phyloP scores from a whole-genome alignment of 2,329 filamentous ascomycete species.

The Podosphaera fusca region DNA sequence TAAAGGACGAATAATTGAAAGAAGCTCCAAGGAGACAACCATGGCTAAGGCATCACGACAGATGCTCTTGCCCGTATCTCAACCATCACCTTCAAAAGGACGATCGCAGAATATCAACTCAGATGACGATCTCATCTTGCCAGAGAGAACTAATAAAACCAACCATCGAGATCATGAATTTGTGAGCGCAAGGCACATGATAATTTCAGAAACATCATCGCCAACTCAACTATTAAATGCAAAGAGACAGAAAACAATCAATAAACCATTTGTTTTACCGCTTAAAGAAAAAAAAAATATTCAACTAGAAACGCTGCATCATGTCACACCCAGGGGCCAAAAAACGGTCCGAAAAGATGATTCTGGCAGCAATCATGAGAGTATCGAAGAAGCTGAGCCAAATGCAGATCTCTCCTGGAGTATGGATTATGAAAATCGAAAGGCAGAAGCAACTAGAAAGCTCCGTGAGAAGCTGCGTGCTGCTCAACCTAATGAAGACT shows the following conservation, averaged over 20 bases:
- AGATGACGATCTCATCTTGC: slow-evolving; percentile 3
- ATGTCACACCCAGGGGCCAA: slow-evolving; percentile 5
- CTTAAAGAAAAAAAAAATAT: slow-evolving; percentile 1
- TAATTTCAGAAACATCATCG: not conserved
- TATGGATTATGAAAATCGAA: slow-evolving; percentile 16
- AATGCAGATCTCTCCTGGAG: slow-evolving; percentile 13
- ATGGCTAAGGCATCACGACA: not conserved
- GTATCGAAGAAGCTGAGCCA: not conserved
- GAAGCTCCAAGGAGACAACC: not conserved
- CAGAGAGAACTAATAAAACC: slow-evolving; percentile 1
- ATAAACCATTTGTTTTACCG: slow-evolving; percentile 11
- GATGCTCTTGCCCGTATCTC: not conserved
- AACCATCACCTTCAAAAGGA: not conserved
- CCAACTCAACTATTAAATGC: not conserved
- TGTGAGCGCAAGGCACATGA: slow-evolving; percentile 9
- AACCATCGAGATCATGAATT: slow-evolving; percentile 7
- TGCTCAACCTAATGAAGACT: slow-evolving; percentile 3
- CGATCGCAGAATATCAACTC: not conserved
- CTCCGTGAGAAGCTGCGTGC: slow-evolving; percentile 10
- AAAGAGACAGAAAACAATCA: slow-evolving; percentile 3
- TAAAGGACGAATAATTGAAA: not conserved
- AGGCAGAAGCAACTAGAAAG: slow-evolving; percentile 12
- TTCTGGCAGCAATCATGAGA: not conserved
- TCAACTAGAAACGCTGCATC: slow-evolving; percentile 4
- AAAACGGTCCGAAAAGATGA: not conserved